Evolutionary conservation across 768 basidiomycete species (phyloP).

Genomic region (Psilocybe cubensis): DNA sequence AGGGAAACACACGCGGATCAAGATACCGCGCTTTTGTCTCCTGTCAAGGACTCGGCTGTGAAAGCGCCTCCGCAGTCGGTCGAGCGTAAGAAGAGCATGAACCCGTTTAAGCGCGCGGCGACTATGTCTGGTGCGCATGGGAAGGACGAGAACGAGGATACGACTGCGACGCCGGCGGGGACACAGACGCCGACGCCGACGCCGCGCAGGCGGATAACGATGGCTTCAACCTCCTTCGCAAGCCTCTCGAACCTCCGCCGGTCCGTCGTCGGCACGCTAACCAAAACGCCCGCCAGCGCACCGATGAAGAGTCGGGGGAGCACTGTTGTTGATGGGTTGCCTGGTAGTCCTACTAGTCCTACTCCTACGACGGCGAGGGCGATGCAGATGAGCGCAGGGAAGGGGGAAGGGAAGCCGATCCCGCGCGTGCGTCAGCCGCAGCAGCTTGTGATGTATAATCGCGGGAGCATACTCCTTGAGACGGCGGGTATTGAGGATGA

Average conservation of each 20-base stretch:
- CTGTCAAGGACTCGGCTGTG: neutral
- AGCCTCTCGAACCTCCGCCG: slow-evolving; percentile 47
- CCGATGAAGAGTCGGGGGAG: slow-evolving; percentile 22
- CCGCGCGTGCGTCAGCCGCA: slow-evolving; percentile 42
- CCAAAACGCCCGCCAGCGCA: slow-evolving; percentile 24
- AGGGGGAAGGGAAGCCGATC: neutral
- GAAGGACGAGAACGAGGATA: no score
- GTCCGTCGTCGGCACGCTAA: slow-evolving; percentile 42
- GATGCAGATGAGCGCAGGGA: slow-evolving; percentile 2
- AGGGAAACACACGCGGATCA: neutral
- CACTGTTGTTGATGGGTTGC: slow-evolving; percentile 35
- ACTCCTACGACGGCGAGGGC: slow-evolving; percentile 12
- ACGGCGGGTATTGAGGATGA: slow-evolving; percentile 63
- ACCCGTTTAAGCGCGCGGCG: slow-evolving; percentile 40
- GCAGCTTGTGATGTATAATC: slow-evolving; percentile 61
- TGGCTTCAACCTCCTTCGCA: slow-evolving; percentile 31
- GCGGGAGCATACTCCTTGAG: slow-evolving; percentile 58
- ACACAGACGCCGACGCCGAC: neutral
- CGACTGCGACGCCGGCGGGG: slow-evolving; percentile 14
- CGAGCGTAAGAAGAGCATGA: slow-evolving; percentile 35
- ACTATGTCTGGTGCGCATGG: slow-evolving; percentile 4
- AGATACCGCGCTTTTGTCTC: neutral
- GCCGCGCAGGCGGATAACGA: slow-evolving; percentile 25
- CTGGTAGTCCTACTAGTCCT: slow-evolving; percentile 39
- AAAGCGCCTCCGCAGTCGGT: slow-evolving; percentile 4